Conservation (phyloP, 805 yeast species). For the Pichia cabralensis region DNA sequence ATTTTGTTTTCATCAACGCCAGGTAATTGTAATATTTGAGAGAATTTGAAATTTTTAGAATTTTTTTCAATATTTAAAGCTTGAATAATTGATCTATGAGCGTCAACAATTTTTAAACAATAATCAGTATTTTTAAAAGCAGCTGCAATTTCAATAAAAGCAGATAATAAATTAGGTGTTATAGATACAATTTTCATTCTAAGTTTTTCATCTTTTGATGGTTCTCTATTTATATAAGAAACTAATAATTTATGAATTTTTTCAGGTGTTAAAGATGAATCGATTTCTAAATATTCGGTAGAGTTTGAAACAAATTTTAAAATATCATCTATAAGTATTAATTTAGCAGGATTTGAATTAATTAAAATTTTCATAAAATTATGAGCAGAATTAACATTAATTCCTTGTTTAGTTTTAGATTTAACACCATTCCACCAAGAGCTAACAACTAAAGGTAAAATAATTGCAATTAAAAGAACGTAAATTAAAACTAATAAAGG, state of each 20-base stretch:
- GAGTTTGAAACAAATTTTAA: slow-evolving; percentile 52
- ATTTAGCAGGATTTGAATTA: slow-evolving; percentile 63
- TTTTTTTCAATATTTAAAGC: slow-evolving; percentile 43
- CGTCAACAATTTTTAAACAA: slow-evolving; percentile 47
- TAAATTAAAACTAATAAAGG: slow-evolving; percentile 53
- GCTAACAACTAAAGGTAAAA: slow-evolving; percentile 74
- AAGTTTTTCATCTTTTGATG: slow-evolving; percentile 29
- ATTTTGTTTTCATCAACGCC: slow-evolving; percentile 45
- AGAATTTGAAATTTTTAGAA: slow-evolving; percentile 35
- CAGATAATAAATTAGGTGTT: slow-evolving; percentile 56
- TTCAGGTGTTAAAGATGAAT: slow-evolving; percentile 30
- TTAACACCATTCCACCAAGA: slow-evolving; percentile 86
- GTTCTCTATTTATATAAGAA: slow-evolving; percentile 48
- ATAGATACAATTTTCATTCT: slow-evolving; percentile 51
- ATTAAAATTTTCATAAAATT: slow-evolving; percentile 60
- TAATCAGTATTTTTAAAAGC: slow-evolving; percentile 67
- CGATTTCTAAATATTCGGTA: slow-evolving; percentile 48
- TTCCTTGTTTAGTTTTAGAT: slow-evolving; percentile 70
- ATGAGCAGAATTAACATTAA: slow-evolving; percentile 79
- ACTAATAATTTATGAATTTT: slow-evolving; percentile 43
- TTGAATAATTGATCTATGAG: slow-evolving; percentile 64
- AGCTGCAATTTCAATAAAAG: slow-evolving; percentile 72
- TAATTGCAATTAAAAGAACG: slow-evolving; percentile 60
- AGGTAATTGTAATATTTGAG: slow-evolving; percentile 76
- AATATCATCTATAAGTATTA: slow-evolving; percentile 48